Evolutionary conservation across 2,329 filamentous ascomycete genomes (phyloP).

Genomic region (Corynespora cassiicola): DNA sequence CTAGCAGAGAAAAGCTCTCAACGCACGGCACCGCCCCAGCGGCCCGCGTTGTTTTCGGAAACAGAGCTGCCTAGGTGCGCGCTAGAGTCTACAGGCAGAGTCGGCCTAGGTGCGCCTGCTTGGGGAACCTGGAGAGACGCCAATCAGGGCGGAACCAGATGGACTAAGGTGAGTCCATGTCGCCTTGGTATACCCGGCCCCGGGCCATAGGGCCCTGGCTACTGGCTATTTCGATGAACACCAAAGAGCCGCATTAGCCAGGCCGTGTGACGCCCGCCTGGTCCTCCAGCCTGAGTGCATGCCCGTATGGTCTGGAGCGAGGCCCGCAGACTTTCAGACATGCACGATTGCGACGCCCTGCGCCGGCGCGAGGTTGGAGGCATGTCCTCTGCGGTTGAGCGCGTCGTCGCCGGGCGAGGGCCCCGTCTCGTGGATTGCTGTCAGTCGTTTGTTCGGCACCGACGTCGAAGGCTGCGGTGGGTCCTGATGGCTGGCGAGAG

Average conservation of each 20-base stretch:
- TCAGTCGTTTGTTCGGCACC: constrained; percentile 15
- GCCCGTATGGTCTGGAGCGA: too few species aligned
- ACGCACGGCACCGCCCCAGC: constrained; percentile 18
- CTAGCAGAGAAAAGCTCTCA: constrained; percentile 14
- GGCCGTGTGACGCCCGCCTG: constrained; percentile 2
- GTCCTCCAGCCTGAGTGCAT: too few species aligned
- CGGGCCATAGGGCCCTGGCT: constrained; percentile 10
- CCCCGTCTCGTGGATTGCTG: constrained; percentile 3
- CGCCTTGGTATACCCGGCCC: constrained; percentile 4
- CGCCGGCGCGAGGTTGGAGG: too few species aligned
- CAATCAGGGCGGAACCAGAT: constrained; percentile 27
- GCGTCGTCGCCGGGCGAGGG: constrained; percentile 3
- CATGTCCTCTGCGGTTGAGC: constrained; percentile 7
- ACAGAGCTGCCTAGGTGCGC: constrained; percentile 27
- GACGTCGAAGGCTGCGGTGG: constrained; percentile 24
- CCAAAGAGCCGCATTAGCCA: constrained; percentile 14
- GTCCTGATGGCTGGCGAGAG: constrained; percentile 22
- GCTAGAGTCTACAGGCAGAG: constrained; percentile 25
- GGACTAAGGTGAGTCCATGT: constrained; percentile 2
- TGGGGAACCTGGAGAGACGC: constrained; percentile 8
- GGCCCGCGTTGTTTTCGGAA: constrained; percentile 27
- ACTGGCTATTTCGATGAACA: constrained; percentile 7
- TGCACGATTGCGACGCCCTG: too few species aligned
- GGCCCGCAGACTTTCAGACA: too few species aligned
- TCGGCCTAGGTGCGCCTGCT: constrained; percentile 1